Evolutionary conservation across 192 early-diverging fungal genomes (phyloP).

Genomic region (Coemansia sp.): DNA sequence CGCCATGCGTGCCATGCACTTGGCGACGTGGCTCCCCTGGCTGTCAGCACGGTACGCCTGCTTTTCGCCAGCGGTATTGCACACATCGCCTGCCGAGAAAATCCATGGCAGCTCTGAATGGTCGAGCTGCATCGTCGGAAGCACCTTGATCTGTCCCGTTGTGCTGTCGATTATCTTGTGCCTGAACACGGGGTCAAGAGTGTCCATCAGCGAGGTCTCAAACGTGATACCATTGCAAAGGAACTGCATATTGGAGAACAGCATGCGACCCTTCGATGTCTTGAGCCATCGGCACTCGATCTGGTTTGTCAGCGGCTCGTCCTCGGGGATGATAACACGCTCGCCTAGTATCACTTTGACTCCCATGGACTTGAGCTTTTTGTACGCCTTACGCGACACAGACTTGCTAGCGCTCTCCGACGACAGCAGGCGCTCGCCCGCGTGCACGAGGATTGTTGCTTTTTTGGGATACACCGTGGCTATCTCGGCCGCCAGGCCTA

Average conservation of each 20-base stretch:
- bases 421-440: conserved; percentile 30
- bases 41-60: conserved; percentile 48
- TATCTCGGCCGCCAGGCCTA: conserved; percentile 74
- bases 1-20: conserved; percentile 49
- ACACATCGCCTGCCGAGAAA: conserved; percentile 69
- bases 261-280: conserved; percentile 43
- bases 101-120: conserved; percentile 65
- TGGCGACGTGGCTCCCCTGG: conserved; percentile 44
- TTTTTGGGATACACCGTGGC: conserved; percentile 44
- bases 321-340: conserved; percentile 60
- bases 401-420: conserved; percentile 33
- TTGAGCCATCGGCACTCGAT: conserved; percentile 44
- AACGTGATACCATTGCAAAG: conserved; percentile 70
- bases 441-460: conserved; percentile 31
- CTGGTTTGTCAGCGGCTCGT: conserved; percentile 44
- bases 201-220: conserved; percentile 60
- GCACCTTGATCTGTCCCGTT: conserved; percentile 60
- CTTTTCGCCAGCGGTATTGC: conserved; percentile 47
- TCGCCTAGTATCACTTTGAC: conserved; percentile 55
- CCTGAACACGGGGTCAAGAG: conserved; percentile 47
- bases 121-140: conserved; percentile 69
- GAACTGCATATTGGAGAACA: conserved; percentile 57
- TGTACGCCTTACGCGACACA: conserved; percentile 56
- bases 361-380: conserved; percentile 48
- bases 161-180: conserved; percentile 51